A percentile compares a stretch with the other conserved stretches of the same genome.
phyloP scores from a whole-genome alignment of 495 filamentous ascomycete genomes.

The Tuber microsphaerosporum region DNA sequence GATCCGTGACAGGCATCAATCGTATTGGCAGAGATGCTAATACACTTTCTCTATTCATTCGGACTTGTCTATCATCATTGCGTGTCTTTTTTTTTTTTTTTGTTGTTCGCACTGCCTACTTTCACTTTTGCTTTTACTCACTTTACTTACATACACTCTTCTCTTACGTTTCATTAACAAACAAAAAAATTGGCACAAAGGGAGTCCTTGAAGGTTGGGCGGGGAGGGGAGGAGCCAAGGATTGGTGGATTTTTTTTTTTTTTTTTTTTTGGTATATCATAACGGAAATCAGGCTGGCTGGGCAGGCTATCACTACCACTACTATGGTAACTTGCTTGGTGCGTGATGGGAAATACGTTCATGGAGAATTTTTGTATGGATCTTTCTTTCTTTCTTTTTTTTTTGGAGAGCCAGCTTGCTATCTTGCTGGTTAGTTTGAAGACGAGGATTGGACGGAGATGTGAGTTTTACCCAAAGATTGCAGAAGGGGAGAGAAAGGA shows the following conservation, averaged over 20 bases:
- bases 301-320: neutral
- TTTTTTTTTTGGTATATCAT: constrained; percentile 2
- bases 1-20: neutral
- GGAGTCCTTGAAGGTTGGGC: neutral
- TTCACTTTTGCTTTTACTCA: constrained; percentile 2
- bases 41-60: constrained; percentile 5
- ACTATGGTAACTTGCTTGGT: neutral
- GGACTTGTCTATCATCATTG: constrained; percentile 16
- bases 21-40: neutral
- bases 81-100: constrained; percentile 24
- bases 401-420: neutral
- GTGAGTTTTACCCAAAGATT: constrained; percentile 2
- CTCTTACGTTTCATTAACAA: constrained; percentile 7
- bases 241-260: neutral
- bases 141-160: constrained; percentile 13
- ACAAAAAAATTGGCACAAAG: constrained; percentile 1
- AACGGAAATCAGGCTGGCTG: neutral
- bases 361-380: neutral
- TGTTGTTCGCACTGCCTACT: constrained; percentile 9
- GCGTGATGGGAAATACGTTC: neutral
- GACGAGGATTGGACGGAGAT: neutral
- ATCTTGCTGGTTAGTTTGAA: neutral
- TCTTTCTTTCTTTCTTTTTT: neutral
- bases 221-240: neutral
- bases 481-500: neutral